A percentile compares a stretch with the other conserved stretches of the same genome.
phyloP scores from a whole-genome alignment of 495 filamentous ascomycete genomes.

The Cetradonia linearis region DNA sequence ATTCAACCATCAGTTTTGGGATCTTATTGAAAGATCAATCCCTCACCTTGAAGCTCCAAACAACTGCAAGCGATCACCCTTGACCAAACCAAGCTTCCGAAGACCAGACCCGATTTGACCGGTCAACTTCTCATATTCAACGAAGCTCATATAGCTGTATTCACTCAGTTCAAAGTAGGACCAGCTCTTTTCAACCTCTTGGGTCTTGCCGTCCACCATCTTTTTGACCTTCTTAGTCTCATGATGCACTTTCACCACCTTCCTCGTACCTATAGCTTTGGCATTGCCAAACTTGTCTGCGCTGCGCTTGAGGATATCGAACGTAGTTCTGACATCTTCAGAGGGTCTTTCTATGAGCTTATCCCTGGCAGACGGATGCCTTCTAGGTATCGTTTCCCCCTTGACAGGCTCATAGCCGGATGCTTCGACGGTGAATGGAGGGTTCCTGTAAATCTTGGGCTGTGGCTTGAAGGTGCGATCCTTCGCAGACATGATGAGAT shows the following conservation, averaged over 20 bases:
- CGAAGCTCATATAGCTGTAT: conserved; percentile 80
- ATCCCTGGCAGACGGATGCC: conserved; percentile 61
- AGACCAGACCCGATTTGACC: conserved; percentile 67
- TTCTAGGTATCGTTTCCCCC: conserved; percentile 86
- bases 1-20: background rate
- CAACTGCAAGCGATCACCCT: conserved; percentile 69
- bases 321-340: conserved; percentile 69
- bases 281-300: conserved; percentile 79
- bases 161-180: conserved; percentile 85
- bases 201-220: conserved; percentile 78
- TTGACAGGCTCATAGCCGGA: conserved; percentile 59
- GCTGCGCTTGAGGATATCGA: conserved; percentile 71
- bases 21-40: background rate
- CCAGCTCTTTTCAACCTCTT: conserved; percentile 92
- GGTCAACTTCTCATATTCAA: conserved; percentile 71
- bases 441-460: conserved; percentile 40
- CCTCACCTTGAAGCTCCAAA: conserved; percentile 73
- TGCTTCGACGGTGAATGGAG: conserved; percentile 71
- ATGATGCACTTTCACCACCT: conserved; percentile 71
- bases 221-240: conserved; percentile 98
- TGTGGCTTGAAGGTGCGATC: conserved; percentile 52
- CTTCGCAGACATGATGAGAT: conserved; percentile 33
- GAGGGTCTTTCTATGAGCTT: conserved; percentile 55
- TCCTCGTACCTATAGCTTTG: conserved; percentile 72
- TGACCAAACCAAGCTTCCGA: conserved; percentile 66